A percentile compares a stretch with the other conserved stretches of the same genome.
These are phyloP conservation scores for Penicillium argentinense DNA, from an alignment of 495 filamentous ascomycete species.

Conservation along the genomic window DNA sequence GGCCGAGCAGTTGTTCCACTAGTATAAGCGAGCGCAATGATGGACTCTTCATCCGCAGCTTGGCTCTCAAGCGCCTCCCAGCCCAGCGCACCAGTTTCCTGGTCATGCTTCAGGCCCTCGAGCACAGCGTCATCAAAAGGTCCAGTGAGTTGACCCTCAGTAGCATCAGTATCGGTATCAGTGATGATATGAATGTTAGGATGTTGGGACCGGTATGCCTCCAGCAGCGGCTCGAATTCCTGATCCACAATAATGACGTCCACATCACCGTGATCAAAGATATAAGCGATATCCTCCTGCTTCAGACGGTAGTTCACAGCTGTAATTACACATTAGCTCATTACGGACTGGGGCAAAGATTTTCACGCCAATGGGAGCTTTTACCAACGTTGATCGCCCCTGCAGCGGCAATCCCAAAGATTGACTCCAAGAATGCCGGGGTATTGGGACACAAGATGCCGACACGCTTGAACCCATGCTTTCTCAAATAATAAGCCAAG, in stretches of 20 bases:
- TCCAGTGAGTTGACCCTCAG: conserved; percentile 69
- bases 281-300: conserved; percentile 83
- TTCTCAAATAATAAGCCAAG: conserved; percentile 80
- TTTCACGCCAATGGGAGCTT: neutral
- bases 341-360: neutral
- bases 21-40: conserved; percentile 87
- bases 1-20: conserved; percentile 89
- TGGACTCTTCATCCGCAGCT: conserved; percentile 69
- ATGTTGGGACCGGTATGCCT: conserved; percentile 56
- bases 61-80: conserved; percentile 77
- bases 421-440: conserved; percentile 85
- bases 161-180: conserved; percentile 82
- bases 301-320: conserved; percentile 91
- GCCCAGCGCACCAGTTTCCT: conserved; percentile 57
- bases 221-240: conserved; percentile 72
- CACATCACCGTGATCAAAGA: conserved; percentile 80
- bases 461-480: conserved; percentile 64
- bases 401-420: conserved; percentile 86
- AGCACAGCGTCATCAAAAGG: conserved; percentile 82
- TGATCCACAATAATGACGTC: conserved; percentile 86
- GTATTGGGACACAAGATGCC: conserved; percentile 91
- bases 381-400: conserved; percentile 74
- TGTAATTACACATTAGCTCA: conserved; percentile 7
- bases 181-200: conserved; percentile 68
- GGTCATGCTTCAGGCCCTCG: conserved; percentile 75